Evolutionary conservation across 139 green algal species (phyloP), one percentile per base, ranked within the genome.

Genomic region (Picocystis salinarum): DNA sequence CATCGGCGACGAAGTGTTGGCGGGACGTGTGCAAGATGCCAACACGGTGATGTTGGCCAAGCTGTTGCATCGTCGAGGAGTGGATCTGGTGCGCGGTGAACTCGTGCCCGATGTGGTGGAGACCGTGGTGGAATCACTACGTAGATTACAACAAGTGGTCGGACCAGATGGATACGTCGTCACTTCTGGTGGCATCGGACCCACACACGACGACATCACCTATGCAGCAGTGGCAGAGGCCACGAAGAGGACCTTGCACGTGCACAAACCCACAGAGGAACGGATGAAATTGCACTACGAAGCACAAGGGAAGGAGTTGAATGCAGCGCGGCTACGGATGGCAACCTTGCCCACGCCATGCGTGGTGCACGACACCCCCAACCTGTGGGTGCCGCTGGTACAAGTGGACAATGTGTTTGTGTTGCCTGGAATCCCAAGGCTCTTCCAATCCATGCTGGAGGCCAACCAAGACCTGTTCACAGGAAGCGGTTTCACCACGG

Each of bases 191-290:
- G 80, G 80, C 29, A 78, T 92, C 17, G 81, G 81, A 0, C 79
- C 81, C 10, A 93, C 81, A 0, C 69, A 91, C 23, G 81, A 93
- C 55, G 81, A 93, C 57, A 28, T 87, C 5, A 92, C 80, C 12
- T 84, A 89, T 40, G 62, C 72, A 39, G 59, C 52, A 7, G 42
- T 90, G 4, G 66, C 77, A 2, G 23, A 33, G 19, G 77, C 77
- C 36, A 19, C 36, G 9, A 9, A 25, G 15, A 11, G 15, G n/a
- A 52, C 15, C 27, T 59, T 4, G 9, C n/a, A 22, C 48, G n/a
- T 59, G 9, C 54, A 62, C 36, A 11, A 29, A 5, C 27, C 36
- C 28, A 62, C 54, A 3, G 48, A 48, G 50, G 55, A 53, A 15
- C 37, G 23, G 22, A 87, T 87, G 75, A 23, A 48, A 18, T 42